Percentiles rank a stretch among this genome's conserved stretches.
These are phyloP conservation scores for Phialophora macrospora DNA, from an alignment of 2,329 filamentous ascomycete species.

Conservation along the genomic window DNA sequence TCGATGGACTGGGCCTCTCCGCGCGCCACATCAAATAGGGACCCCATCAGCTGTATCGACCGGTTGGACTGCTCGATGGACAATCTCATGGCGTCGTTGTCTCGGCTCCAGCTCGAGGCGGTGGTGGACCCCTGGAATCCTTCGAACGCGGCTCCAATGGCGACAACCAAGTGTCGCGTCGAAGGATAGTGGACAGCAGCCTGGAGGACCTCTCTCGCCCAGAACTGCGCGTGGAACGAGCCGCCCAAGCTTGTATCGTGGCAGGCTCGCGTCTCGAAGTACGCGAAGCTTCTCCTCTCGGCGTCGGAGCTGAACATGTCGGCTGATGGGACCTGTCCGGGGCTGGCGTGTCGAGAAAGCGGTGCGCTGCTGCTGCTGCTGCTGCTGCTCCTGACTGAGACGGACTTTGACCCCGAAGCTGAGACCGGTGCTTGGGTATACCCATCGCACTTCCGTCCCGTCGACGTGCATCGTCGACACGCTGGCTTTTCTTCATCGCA, in stretches of 20 bases:
- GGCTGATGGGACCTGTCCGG: constrained; percentile 5
- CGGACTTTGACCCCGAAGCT: background rate
- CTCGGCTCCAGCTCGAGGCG: background rate
- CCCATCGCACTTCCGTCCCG: constrained; percentile 63
- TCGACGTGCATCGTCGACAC: constrained; percentile 60
- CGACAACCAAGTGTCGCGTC: constrained; percentile 57
- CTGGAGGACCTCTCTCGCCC: constrained; percentile 54
- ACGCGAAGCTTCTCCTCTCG: constrained; percentile 48
- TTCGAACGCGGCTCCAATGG: constrained; percentile 58
- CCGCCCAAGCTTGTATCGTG: constrained; percentile 48
- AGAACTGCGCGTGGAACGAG: constrained; percentile 52
- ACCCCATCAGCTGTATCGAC: constrained; percentile 50
- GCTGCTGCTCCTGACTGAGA: background rate
- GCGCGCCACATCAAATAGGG: constrained; percentile 44
- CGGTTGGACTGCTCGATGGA: constrained; percentile 56
- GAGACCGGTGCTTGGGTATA: constrained; percentile 45
- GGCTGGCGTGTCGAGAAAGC: background rate
- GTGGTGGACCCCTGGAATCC: constrained; percentile 29
- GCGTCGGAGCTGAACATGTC: constrained; percentile 41
- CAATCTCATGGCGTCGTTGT: constrained; percentile 41
- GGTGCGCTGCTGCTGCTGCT: background rate
- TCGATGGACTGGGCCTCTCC: constrained; percentile 42
- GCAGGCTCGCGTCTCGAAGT: constrained; percentile 50
- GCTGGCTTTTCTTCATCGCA: constrained; percentile 61
- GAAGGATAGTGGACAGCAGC: constrained; percentile 54